Evolutionary conservation across 768 basidiomycete genomes (phyloP).

Genomic region (Xanthoconium stramineum): DNA sequence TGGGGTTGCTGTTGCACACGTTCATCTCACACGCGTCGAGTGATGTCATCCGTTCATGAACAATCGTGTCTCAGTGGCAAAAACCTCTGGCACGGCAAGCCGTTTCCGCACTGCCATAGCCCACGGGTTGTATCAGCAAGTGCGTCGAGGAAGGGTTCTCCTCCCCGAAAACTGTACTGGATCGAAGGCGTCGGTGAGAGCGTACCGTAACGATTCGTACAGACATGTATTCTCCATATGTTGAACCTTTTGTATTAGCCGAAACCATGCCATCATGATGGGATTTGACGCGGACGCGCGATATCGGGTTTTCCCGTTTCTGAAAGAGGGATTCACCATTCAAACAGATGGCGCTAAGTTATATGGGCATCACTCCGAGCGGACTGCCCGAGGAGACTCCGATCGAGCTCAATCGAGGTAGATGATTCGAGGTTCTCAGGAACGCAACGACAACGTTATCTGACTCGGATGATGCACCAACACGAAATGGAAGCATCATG

Average conservation of each 20-base stretch:
- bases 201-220: conserved; percentile 1
- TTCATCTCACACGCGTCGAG: neutral
- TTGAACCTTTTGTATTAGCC: conserved; percentile 6
- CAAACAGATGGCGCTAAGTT: too few species aligned
- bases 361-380: too few species aligned
- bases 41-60: conserved; percentile 5
- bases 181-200: neutral
- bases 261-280: neutral
- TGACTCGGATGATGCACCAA: neutral
- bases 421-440: neutral
- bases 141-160: too few species aligned
- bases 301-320: too few species aligned
- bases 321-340: too few species aligned
- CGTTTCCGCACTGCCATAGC: neutral
- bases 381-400: neutral
- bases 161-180: neutral
- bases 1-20: too few species aligned
- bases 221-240: neutral
- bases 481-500: conserved; percentile 8
- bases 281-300: too few species aligned
- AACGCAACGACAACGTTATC: neutral
- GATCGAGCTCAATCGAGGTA: neutral
- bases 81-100: neutral
- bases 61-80: neutral
- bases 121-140: too few species aligned